Evolutionary conservation across 2,329 filamentous ascomycete genomes (phyloP).

Genomic region (Lecanoromycetidae sp.): DNA sequence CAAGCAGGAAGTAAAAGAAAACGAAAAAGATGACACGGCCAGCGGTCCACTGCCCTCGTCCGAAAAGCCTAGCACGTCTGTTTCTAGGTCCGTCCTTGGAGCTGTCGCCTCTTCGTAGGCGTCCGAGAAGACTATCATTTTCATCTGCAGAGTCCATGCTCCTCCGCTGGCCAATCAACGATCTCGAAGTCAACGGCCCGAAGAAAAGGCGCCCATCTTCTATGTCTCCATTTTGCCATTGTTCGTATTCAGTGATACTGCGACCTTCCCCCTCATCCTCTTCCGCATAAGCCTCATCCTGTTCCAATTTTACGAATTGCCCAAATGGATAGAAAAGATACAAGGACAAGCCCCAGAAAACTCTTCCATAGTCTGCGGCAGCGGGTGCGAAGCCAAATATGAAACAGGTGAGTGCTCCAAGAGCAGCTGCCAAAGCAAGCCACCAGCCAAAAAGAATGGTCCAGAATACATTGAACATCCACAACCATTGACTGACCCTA

Average conservation of each 20-base stretch:
- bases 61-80: conserved; percentile 80
- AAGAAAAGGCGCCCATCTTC: conserved; percentile 95
- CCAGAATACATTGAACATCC: conserved; percentile 84
- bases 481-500: conserved; percentile 69
- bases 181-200: conserved; percentile 63
- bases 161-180: conserved; percentile 73
- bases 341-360: conserved; percentile 69
- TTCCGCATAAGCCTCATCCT: conserved; percentile 85
- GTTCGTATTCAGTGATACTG: conserved; percentile 96
- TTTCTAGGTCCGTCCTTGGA: conserved; percentile 32
- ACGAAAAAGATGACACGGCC: conserved; percentile 91
- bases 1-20: conserved; percentile 89
- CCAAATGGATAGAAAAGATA: conserved; percentile 96
- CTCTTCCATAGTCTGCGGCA: conserved; percentile 70
- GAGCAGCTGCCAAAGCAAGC: conserved; percentile 64
- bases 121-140: conserved; percentile 76
- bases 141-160: conserved; percentile 84
- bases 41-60: conserved; percentile 88
- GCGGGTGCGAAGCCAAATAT: conserved; percentile 67
- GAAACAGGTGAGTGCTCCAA: conserved; percentile 67
- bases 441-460: conserved; percentile 92
- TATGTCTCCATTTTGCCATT: conserved; percentile 95
- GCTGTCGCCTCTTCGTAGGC: conserved; percentile 42
- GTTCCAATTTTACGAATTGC: conserved; percentile 84
- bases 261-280: conserved; percentile 92